phyloP scores from a whole-genome alignment of 306 rosid genomes.

The Vicia sativa region DNA sequence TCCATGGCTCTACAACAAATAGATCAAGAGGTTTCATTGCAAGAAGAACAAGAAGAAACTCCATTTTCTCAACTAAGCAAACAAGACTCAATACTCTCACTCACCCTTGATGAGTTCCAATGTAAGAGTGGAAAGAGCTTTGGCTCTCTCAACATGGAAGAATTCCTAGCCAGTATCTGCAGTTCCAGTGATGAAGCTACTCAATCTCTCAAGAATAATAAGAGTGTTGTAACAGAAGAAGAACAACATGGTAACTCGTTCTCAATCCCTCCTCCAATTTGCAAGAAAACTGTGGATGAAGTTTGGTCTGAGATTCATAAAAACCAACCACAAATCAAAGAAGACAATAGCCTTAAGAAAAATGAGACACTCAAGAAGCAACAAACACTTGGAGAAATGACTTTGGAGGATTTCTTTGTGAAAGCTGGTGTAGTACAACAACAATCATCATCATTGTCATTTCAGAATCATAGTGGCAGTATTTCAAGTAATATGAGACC shows the following conservation, averaged over 20 bases:
- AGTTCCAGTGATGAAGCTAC: slow-evolving; percentile 44
- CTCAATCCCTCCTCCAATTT: slow-evolving; percentile 57
- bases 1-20: slow-evolving; percentile 27
- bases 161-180: slow-evolving; percentile 71
- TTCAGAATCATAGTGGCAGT: slow-evolving; percentile 30
- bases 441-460: slow-evolving; percentile 34
- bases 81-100: slow-evolving; percentile 49
- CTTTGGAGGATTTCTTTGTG: slow-evolving; percentile 72
- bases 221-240: slow-evolving; percentile 15
- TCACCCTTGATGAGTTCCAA: slow-evolving; percentile 61
- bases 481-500: slow-evolving; percentile 5
- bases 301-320: slow-evolving; percentile 70
- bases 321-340: slow-evolving; percentile 26
- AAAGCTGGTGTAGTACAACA: slow-evolving; percentile 73
- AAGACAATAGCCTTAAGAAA: neutral
- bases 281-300: slow-evolving; percentile 72
- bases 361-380: slow-evolving; percentile 38
- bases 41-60: slow-evolving; percentile 35
- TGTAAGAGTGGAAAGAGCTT: slow-evolving; percentile 56
- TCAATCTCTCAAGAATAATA: neutral
- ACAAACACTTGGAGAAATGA: slow-evolving; percentile 61
- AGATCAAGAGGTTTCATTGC: slow-evolving; percentile 34
- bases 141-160: slow-evolving; percentile 76
- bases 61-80: slow-evolving; percentile 33
- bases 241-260: slow-evolving; percentile 38